Evolutionary conservation across 495 filamentous ascomycete genomes (phyloP), one percentile per base, ranked within the genome.

Genomic region (Clavariopsis aquatica): DNA sequence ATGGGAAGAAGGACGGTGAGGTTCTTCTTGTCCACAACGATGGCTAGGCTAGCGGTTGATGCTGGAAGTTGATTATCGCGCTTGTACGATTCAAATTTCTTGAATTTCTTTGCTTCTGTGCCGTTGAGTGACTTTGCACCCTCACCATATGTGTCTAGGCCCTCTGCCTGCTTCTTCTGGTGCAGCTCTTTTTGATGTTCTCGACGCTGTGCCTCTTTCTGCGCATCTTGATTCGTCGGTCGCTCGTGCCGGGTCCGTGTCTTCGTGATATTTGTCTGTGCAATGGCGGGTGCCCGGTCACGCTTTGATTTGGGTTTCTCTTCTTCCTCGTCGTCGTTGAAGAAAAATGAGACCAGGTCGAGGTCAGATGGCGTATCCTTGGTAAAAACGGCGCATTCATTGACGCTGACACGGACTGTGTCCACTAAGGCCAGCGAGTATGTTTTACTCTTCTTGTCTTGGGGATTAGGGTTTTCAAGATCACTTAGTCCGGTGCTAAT

Each of bases 61-160:
- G 82, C 72, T 1, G 95, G 95, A 51, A 99, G 85, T 72, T 98
- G 93, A 69, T 93, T 96, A 74, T 99, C 94, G 26, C 95, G 86
- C 78, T 98, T 99, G 79, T 99, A 99, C 0, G 95, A 97, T 76
- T 98, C 95, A 72, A 98, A 99, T 38, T 89, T 89, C 78, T 98
- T 98, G 81, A 98, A 97, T 76, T 91, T 92, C 81, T 98, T 98
- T 74, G 93, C 84, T 51, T 90, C 85, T 26, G 89, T 88, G n/a
- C 93, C 93, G 72, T 96, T 96, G 43, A 93, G 84, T 60, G 89
- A 89, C 13, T 87, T 87, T 6, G 89, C 91, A 6, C 89, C 88
- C 57, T 85, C 84, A 49, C 89, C 85, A 75, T 93, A 99, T 60
- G 89, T 83, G 34, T 87, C 87, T 43, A 96, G 70, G 47, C 95